phyloP scores from a whole-genome alignment of 1,284 basidiomycete genomes.

The Microbotryum violaceum region DNA sequence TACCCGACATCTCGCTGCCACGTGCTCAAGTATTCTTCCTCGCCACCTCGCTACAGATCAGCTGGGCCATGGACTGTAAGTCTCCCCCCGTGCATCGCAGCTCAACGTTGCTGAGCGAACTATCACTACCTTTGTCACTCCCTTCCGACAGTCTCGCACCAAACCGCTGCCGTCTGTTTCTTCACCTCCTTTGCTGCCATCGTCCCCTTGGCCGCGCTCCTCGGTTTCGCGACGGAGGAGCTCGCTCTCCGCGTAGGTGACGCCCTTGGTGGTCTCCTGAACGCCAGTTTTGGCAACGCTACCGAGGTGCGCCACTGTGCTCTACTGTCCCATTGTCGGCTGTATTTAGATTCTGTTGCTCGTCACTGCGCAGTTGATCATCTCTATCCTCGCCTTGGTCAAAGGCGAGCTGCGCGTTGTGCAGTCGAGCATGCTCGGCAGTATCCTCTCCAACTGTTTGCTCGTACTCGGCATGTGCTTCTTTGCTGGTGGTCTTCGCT shows the following conservation, averaged over 20 bases:
- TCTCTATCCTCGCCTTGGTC: conserved; percentile 71
- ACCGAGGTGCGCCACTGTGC: conserved; percentile 34
- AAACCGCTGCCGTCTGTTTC: conserved; percentile 57
- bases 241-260: conserved; percentile 34
- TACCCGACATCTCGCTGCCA: background rate
- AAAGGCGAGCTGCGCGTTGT: conserved; percentile 78
- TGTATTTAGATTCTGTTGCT: conserved; percentile 41
- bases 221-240: conserved; percentile 38
- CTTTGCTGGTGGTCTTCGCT: conserved; percentile 54
- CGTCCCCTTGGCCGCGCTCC: conserved; percentile 26
- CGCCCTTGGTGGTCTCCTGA: conserved; percentile 56
- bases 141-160: conserved; percentile 42
- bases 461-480: conserved; percentile 83
- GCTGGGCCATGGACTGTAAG: conserved; percentile 53
- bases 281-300: conserved; percentile 54
- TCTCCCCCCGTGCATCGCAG: background rate
- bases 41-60: conserved; percentile 34
- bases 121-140: conserved; percentile 34
- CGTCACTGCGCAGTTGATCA: conserved; percentile 55
- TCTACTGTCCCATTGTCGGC: background rate
- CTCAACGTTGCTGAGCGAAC: conserved; percentile 37
- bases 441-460: conserved; percentile 79
- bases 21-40: background rate
- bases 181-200: conserved; percentile 52
- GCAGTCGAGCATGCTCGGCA: conserved; percentile 67